phyloP scores from a whole-genome alignment of 805 yeast genomes.

The Metschnikowia matae region DNA sequence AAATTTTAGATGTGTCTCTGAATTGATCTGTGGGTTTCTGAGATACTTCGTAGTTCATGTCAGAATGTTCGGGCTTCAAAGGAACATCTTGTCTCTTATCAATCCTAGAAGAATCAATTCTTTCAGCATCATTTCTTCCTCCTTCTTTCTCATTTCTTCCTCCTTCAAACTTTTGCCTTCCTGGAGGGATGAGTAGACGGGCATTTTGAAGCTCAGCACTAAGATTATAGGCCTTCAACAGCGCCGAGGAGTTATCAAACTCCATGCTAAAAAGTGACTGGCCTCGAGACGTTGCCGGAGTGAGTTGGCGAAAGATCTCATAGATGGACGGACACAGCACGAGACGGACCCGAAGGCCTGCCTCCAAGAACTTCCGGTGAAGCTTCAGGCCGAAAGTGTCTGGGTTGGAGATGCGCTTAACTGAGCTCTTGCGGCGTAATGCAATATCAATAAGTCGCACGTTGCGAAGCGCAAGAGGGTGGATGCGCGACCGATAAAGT shows the following conservation, averaged over 20 bases:
- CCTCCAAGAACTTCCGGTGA: slow-evolving; percentile 45
- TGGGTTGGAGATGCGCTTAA: slow-evolving; percentile 15
- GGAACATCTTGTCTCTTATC: no score
- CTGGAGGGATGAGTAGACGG: not conserved
- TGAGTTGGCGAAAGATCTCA: slow-evolving; percentile 41
- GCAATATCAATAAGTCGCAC: slow-evolving; percentile 27
- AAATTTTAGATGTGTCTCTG: no score
- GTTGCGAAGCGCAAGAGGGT: slow-evolving; percentile 12
- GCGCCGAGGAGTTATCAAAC: not conserved
- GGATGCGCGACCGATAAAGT: slow-evolving; percentile 15
- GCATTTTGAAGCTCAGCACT: not conserved
- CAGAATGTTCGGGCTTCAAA: no score
- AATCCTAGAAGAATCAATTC: no score
- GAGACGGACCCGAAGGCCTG: slow-evolving; percentile 48
- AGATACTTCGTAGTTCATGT: no score
- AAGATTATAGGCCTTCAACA: not conserved
- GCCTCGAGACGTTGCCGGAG: slow-evolving; percentile 30
- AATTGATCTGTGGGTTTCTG: no score
- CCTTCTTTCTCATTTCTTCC: no score
- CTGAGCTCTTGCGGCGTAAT: slow-evolving; percentile 28
- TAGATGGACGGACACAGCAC: slow-evolving; percentile 44
- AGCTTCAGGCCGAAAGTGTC: slow-evolving; percentile 22
- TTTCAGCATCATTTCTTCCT: no score
- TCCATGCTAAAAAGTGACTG: slow-evolving; percentile 7
- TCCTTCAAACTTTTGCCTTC: no score